Percentiles rank a stretch among this genome's conserved stretches.
Conservation (phyloP, 2,329 filamentous ascomycete genomes). For the Monilinia fructigena region DNA sequence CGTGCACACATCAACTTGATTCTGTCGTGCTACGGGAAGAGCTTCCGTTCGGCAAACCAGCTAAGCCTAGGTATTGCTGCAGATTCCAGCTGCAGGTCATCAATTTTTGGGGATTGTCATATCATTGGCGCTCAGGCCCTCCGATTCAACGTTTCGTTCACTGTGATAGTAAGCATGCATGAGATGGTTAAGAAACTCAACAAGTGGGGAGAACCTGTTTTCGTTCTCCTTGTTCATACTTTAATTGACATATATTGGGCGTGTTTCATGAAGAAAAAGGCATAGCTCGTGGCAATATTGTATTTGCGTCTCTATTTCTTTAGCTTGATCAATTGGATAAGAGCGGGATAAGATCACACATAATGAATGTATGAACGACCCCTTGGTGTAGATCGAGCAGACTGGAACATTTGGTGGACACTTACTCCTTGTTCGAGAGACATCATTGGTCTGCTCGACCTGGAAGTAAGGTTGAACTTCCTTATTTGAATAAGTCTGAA, state of each 20-base stretch:
- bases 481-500: constrained; percentile 14
- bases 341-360: constrained; percentile 1
- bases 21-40: constrained; percentile 25
- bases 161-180: constrained; percentile 22
- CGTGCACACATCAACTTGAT: constrained; percentile 20
- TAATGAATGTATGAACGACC: constrained; percentile 2
- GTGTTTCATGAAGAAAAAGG: constrained; percentile 18
- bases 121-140: constrained; percentile 23
- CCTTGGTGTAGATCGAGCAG: constrained; percentile 14
- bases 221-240: constrained; percentile 17
- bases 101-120: constrained; percentile 21
- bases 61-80: constrained; percentile 17
- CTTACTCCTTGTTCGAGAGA: constrained; percentile 1
- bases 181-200: constrained; percentile 9
- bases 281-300: constrained; percentile 15
- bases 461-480: constrained; percentile 14
- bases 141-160: constrained; percentile 16
- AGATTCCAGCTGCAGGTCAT: constrained; percentile 24
- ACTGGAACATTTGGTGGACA: constrained; percentile 15
- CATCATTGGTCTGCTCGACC: constrained; percentile 16
- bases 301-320: constrained; percentile 8
- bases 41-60: constrained; percentile 19
- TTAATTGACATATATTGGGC: constrained; percentile 6
- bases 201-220: constrained; percentile 12
- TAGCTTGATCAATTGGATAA: constrained; percentile 3